Evolutionary conservation across 1,284 basidiomycete species (phyloP), one percentile per base, ranked within the genome.

Genomic region (Anthracocystis walkeri): DNA sequence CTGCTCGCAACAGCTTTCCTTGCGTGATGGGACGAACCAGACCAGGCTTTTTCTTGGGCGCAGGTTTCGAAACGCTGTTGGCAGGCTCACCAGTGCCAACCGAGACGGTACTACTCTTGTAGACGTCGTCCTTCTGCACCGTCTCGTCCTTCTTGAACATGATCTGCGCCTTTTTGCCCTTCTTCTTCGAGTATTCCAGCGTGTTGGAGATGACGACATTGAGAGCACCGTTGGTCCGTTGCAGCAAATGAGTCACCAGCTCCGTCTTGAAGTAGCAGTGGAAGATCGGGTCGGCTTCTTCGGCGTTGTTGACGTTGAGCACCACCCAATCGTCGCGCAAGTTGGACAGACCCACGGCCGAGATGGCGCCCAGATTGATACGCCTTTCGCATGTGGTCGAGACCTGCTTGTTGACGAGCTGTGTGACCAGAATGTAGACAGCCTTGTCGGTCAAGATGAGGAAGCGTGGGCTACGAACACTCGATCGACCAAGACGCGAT

Each of bases 241-340:
- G 92, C 65, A 95, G 87, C 46, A 99, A 88, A 78, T 92, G 91
- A 12, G 93, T 90, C 10, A 91, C 88, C 57, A 99, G 88, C 85
- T 99, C 97, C 0, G 97, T 99, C 90, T 99, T 99, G 90, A 99
- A 96, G 77, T 91, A 89, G 79, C 93, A 95, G 70, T 90, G 92
- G 81, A 99, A 89, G 53, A 98, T 88, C 0, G 96, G 95, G 84
- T 99, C 97, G n/a, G 94, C 95, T 85, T 98, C 96, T 66, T 87
- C 87, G 0, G 90, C 89, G 29, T 89, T 87, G 65, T 89, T 90
- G 46, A 91, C 90, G 83, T 95, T 95, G 51, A 84, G 60, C 20
- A 84, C 65, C 20, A 82, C 62, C 92, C 95, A 99, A 85, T 99
- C 97, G 81, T 99, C 97, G 55, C 94, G 89, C 40, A 99, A 86